These are phyloP conservation scores for Phytomonas francai DNA, from an alignment of 208 protist species.

Conservation along the genomic window DNA sequence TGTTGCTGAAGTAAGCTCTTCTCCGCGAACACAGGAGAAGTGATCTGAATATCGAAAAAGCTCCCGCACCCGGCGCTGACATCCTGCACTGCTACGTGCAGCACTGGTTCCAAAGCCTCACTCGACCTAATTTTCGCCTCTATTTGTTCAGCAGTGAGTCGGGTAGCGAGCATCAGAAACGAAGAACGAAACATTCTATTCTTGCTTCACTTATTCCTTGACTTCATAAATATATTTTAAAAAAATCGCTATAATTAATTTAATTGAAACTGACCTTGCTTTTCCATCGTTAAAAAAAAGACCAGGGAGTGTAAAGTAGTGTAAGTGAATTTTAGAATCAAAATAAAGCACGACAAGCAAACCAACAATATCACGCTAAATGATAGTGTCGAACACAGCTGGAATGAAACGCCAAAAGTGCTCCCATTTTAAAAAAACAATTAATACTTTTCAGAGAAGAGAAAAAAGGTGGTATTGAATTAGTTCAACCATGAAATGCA, in stretches of 20 bases:
- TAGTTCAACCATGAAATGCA: neutral
- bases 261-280: neutral
- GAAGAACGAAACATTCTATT: conserved; percentile 14
- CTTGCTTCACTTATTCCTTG: neutral
- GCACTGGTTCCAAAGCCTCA: conserved; percentile 41
- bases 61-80: conserved; percentile 73
- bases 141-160: conserved; percentile 51
- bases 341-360: conserved; percentile 13
- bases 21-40: conserved; percentile 60
- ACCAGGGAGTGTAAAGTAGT: neutral
- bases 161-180: conserved; percentile 15
- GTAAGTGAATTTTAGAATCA: neutral
- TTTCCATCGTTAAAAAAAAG: conserved; percentile 7
- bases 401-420: neutral
- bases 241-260: neutral
- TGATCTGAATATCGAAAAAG: conserved; percentile 79
- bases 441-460: conserved; percentile 2
- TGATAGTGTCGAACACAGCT: neutral
- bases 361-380: conserved; percentile 4
- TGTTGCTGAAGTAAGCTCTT: conserved; percentile 82
- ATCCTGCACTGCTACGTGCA: conserved; percentile 55
- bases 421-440: conserved; percentile 4
- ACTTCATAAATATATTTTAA: neutral
- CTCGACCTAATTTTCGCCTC: conserved; percentile 59
- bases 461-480: conserved; percentile 2